Evolutionary conservation across 202 grass and related monocot genomes (phyloP), one percentile per base, ranked within the genome.

Genomic region (Eragrostis tef): DNA sequence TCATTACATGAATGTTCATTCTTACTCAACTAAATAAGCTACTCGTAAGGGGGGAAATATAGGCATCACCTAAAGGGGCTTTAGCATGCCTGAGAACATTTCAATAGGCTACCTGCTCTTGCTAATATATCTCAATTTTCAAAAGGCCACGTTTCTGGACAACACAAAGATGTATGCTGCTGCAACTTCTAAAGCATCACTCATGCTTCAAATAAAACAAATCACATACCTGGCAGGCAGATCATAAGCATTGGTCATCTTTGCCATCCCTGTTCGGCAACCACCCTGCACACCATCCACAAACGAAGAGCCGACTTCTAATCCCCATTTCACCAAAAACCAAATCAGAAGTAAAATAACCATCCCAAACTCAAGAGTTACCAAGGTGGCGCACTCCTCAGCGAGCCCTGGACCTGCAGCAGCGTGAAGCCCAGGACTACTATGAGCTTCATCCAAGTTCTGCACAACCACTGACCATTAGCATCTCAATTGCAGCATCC

Each of bases 241-340:
- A 84, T 98, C 92, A 80, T 95, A 95, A 3, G 92, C 96, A 75
- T 98, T 95, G 64, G 96, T 93, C 78, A 95, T 95, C 87, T 98
- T 95, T 2, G 90, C 96, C 96, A 93, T 95, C 63, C 92, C 92
- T 64, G 96, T 98, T 45, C 92, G 84, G 80, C 96, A 98, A 7
- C 96, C 96, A 22, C 96, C 92, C 96, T 98, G 81, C 20, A 77
- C 9, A 88, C 6, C 64, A 83, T 77, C 46, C 50, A 82, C 17
- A 57, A 9, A 87, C 25, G 4, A 77, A 57, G 84, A 71, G 48
- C 20, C 46, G 72, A 27, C 53, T 27, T 53, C 36, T 57, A 19
- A 42, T 39, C 51, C 17, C 57, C 61, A 71, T 46, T 57, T 16
- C 61, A 50, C 41, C 25, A 74, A 39, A 39, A 4, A 69, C 42